Evolutionary conservation across 108 stramenopile species (phyloP).

Genomic region (Cylindrotheca closterium): DNA sequence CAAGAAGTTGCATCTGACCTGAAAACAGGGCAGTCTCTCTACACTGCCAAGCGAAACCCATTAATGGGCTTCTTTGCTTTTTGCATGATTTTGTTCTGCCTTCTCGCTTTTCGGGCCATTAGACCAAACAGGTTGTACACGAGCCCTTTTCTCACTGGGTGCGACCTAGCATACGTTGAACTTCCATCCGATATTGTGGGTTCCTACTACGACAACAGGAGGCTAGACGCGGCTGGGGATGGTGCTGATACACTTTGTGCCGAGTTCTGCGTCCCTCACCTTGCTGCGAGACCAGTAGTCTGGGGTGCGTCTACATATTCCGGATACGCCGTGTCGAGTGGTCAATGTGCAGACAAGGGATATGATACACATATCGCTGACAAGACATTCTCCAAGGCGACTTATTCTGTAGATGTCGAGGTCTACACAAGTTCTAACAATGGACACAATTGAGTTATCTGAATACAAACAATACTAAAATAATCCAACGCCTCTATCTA

Average conservation of each 20-base stretch:
- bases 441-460: conserved; percentile 8
- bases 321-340: conserved; percentile 23
- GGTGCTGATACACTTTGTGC: conserved; percentile 36
- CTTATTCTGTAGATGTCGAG: conserved; percentile 50
- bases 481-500: too few relatives aligned
- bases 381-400: conserved; percentile 38
- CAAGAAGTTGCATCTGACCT: too few relatives aligned
- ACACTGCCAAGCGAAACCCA: background rate
- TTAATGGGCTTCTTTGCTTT: background rate
- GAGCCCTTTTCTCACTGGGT: conserved; percentile 44
- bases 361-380: conserved; percentile 42
- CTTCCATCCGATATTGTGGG: background rate
- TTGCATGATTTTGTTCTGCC: background rate
- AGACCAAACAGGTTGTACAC: conserved; percentile 16
- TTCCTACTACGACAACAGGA: conserved; percentile 3
- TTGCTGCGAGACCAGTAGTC: conserved; percentile 26
- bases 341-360: conserved; percentile 42
- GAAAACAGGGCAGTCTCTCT: too few relatives aligned
- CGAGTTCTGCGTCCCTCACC: conserved; percentile 50
- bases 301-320: conserved; percentile 13
- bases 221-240: conserved; percentile 19
- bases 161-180: background rate
- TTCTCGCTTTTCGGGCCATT: background rate
- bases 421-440: conserved; percentile 10
- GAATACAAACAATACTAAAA: too few relatives aligned